Base-by-base conservation (phyloP, 2,329 filamentous ascomycete species). In the Phoma sp. region DNA sequence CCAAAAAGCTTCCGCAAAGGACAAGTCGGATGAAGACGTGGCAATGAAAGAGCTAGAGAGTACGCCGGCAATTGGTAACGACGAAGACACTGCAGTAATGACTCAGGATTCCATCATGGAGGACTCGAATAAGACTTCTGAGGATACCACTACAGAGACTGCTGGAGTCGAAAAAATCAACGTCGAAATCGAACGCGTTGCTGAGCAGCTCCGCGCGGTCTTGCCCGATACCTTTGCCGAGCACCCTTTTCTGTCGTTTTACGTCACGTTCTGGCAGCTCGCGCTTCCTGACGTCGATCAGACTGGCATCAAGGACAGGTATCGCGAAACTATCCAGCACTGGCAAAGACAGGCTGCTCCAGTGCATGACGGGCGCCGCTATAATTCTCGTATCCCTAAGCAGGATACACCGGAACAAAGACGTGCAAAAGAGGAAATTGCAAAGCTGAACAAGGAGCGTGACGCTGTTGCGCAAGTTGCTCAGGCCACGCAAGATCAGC, bases 201-300 rank as follows among this genome's bases (percentile, higher is more conserved):
- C 93, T 52, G 83, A 89, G 7, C 82, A 86, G 27, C 82, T 96
- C 14, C 83, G 84, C 55, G 77, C 79, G 5, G 78, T 83, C 0
- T 72, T 91, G 9, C 84, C 89, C 0, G 75, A 83, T 2, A 82
- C 85, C 7, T 83, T 86, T 4, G 91, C 88, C 81, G 79, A 84
- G 9, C 85, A 84, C 44, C 83, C 97, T 46, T 92, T 86, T 38
- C 82, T 91, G 0, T 86, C 90, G 27, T 93, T 97, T 71, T 97
- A 91, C 68, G 86, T 90, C 38, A 90, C 89, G 0, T 99, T 99
- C 76, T 99, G 95, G 95, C 88, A 93, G 45, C 81, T 97, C 10
- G 88, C 91, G 25, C 83, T 96, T 3, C 87, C 89, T 40, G 93
- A 99, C 37, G 61, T 74, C 7, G 93, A 59, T 90, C 90, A 1